These are phyloP conservation scores for Theobroma cacao DNA, from an alignment of 345 rosid genomes.

Conservation along the genomic window DNA sequence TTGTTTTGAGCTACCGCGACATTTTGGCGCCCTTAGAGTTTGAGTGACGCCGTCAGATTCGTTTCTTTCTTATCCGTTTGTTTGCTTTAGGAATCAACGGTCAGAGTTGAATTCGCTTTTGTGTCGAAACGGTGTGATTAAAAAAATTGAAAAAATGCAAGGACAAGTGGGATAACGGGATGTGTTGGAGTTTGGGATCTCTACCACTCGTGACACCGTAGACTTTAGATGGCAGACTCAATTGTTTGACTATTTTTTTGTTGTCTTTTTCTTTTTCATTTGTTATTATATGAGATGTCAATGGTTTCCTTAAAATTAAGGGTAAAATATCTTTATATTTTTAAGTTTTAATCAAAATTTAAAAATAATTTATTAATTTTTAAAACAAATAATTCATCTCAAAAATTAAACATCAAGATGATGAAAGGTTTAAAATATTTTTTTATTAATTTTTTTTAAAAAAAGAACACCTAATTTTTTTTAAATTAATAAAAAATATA, in stretches of 20 bases:
- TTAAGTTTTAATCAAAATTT: too few relatives aligned
- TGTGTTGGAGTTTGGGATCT: background rate
- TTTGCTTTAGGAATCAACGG: background rate
- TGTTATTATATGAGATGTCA: too few relatives aligned
- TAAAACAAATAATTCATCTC: too few relatives aligned
- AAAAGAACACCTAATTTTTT: too few relatives aligned
- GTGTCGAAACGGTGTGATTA: background rate
- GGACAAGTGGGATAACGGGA: background rate
- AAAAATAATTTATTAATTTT: too few relatives aligned
- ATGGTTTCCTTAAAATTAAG: too few relatives aligned
- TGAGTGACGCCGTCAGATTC: background rate
- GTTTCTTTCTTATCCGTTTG: background rate
- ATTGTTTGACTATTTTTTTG: background rate
- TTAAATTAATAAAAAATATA: too few relatives aligned
- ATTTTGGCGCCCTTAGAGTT: constrained; percentile 36
- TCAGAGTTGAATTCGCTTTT: background rate
- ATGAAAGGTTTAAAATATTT: too few relatives aligned
- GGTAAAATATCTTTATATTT: too few relatives aligned
- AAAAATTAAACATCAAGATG: too few relatives aligned
- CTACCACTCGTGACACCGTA: background rate
- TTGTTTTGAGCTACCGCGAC: constrained; percentile 25
- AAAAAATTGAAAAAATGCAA: background rate
- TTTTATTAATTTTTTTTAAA: too few relatives aligned
- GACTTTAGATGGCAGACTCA: background rate
- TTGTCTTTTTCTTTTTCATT: background rate